Conservation (phyloP, 2,329 filamentous ascomycete species). For the Fusarium siculi region DNA sequence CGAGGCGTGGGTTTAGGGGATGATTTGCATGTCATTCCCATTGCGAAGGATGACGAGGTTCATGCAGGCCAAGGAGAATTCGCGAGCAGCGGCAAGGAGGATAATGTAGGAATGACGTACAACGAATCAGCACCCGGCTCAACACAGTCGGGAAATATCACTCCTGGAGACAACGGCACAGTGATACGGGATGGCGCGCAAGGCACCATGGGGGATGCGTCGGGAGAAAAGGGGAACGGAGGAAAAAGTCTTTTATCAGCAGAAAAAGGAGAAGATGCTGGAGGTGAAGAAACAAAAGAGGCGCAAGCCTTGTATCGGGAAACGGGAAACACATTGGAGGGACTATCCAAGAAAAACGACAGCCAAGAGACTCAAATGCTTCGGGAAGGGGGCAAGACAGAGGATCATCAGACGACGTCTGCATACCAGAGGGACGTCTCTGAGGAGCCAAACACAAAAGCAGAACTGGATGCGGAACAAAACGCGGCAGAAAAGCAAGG, state of each 20-base stretch:
- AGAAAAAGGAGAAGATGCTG: background rate
- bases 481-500: conserved; percentile 34
- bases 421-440: background rate
- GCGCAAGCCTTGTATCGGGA: conserved; percentile 9
- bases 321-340: conserved; percentile 1
- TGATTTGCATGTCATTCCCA: background rate
- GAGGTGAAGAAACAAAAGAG: conserved; percentile 17
- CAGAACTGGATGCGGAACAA: conserved; percentile 19
- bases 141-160: conserved; percentile 1
- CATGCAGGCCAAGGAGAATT: background rate
- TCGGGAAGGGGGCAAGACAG: conserved; percentile 5
- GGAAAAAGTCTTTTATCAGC: background rate
- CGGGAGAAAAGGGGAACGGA: background rate
- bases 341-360: conserved; percentile 6
- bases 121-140: background rate
- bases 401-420: conserved; percentile 1
- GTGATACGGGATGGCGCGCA: conserved; percentile 5
- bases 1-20: conserved; percentile 1
- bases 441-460: conserved; percentile 11
- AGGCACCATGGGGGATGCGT: background rate
- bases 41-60: background rate
- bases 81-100: background rate
- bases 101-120: background rate
- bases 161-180: conserved; percentile 3
- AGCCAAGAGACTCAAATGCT: conserved; percentile 1